Conservation (phyloP, 2,329 filamentous ascomycete genomes). For the Pseudocercospora fijiensis region DNA sequence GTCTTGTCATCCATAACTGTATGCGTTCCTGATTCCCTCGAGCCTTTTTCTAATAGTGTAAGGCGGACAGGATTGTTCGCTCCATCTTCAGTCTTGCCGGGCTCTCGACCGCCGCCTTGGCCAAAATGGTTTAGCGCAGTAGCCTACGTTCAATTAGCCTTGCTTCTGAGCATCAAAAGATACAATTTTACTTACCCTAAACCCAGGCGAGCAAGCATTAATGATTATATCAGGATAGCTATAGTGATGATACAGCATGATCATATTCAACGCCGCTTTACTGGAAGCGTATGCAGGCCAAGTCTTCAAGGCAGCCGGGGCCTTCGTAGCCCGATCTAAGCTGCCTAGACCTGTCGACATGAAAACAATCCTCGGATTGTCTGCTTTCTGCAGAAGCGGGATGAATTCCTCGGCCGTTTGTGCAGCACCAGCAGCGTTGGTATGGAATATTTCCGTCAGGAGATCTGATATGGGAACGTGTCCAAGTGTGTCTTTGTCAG, state of each 20-base stretch:
- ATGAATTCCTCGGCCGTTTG: constrained; percentile 29
- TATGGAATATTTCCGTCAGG: constrained; percentile 25
- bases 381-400: constrained; percentile 25
- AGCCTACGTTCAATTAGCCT: neutral
- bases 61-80: constrained; percentile 19
- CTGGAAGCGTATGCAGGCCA: constrained; percentile 19
- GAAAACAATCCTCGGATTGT: constrained; percentile 12
- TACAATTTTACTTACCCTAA: constrained; percentile 12
- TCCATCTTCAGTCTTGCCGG: constrained; percentile 18
- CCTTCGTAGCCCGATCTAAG: neutral
- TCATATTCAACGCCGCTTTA: constrained; percentile 21
- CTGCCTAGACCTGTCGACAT: constrained; percentile 14
- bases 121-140: constrained; percentile 20
- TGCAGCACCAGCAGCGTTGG: constrained; percentile 32
- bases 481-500: neutral
- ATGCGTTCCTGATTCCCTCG: constrained; percentile 15
- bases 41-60: constrained; percentile 18
- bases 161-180: too few species aligned
- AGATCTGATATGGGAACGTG: constrained; percentile 3
- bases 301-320: constrained; percentile 4
- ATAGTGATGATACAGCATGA: constrained; percentile 17
- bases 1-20: constrained; percentile 18
- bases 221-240: constrained; percentile 14
- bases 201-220: constrained; percentile 19
- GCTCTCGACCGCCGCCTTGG: constrained; percentile 6